Percentiles rank a stretch among this genome's conserved stretches.
These are phyloP conservation scores for Medicago arabica DNA, from an alignment of 306 rosid genomes.

Conservation along the genomic window DNA sequence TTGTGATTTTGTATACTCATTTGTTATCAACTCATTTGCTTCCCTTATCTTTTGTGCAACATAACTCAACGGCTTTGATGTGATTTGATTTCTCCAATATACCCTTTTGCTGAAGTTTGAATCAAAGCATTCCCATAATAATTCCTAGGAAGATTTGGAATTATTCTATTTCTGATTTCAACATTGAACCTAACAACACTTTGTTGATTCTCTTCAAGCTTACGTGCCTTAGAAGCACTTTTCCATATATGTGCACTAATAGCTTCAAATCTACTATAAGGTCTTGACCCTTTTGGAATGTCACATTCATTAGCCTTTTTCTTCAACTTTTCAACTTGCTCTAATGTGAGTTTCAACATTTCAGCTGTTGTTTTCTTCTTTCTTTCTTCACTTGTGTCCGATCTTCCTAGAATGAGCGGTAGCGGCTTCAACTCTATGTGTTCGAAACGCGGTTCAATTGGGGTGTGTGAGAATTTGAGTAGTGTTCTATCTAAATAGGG, in stretches of 20 bases:
- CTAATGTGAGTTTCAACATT: background rate
- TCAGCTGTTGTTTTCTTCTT: background rate
- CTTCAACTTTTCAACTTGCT: constrained; percentile 23
- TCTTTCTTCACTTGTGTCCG: background rate
- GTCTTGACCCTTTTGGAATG: background rate
- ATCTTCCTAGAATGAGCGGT: constrained; percentile 26
- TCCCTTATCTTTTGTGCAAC: constrained; percentile 22
- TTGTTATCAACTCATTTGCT: background rate
- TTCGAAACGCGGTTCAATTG: background rate
- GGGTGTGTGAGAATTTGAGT: background rate
- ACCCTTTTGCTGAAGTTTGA: background rate
- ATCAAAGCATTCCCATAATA: constrained; percentile 35
- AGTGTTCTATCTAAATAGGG: no score
- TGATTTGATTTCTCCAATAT: constrained; percentile 7
- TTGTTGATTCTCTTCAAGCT: background rate
- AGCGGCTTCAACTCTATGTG: constrained; percentile 25
- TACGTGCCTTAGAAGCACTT: constrained; percentile 17
- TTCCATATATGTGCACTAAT: constrained; percentile 36
- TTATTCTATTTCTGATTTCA: background rate
- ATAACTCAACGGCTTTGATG: constrained; percentile 26
- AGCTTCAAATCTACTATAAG: constrained; percentile 33
- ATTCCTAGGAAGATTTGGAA: constrained; percentile 31
- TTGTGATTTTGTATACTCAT: constrained; percentile 29
- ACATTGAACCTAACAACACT: background rate
- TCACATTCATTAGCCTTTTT: background rate